These are phyloP conservation scores for Ascochyta rabiei DNA, from an alignment of 2,329 filamentous ascomycete genomes.

Conservation along the genomic window DNA sequence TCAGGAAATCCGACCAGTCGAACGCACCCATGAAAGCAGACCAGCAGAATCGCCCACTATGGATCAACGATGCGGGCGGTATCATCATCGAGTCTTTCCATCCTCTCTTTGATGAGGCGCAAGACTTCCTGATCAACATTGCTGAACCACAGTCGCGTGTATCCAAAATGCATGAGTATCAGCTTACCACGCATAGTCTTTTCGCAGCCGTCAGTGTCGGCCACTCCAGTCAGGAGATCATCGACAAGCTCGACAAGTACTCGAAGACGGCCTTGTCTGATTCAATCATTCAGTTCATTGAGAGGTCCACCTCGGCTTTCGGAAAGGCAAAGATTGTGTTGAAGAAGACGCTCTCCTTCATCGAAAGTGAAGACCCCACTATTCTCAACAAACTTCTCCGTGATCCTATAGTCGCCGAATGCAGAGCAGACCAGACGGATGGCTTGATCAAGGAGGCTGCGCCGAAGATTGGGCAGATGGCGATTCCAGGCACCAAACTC, in stretches of 20 bases:
- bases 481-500: constrained; percentile 93
- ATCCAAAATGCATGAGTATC: constrained; percentile 91
- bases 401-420: constrained; percentile 79
- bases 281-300: constrained; percentile 78
- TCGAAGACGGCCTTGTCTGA: constrained; percentile 87
- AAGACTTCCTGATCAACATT: constrained; percentile 95
- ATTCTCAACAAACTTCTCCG: constrained; percentile 87
- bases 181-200: constrained; percentile 86
- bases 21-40: constrained; percentile 84
- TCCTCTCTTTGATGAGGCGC: constrained; percentile 81
- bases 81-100: constrained; percentile 96
- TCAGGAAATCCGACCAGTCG: constrained; percentile 77
- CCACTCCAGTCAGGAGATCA: constrained; percentile 86
- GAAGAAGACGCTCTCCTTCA: constrained; percentile 91
- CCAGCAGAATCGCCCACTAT: constrained; percentile 86
- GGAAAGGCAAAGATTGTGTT: constrained; percentile 95
- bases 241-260: constrained; percentile 83
- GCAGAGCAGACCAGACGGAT: constrained; percentile 75
- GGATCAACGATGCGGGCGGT: constrained; percentile 86
- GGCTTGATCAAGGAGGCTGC: constrained; percentile 80
- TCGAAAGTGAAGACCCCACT: constrained; percentile 87
- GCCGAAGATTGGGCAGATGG: constrained; percentile 83
- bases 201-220: constrained; percentile 96
- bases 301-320: constrained; percentile 85
- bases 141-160: constrained; percentile 91